These are phyloP conservation scores for Pichia sp. DNA, from an alignment of 1,139 yeast genomes.

Conservation along the genomic window DNA sequence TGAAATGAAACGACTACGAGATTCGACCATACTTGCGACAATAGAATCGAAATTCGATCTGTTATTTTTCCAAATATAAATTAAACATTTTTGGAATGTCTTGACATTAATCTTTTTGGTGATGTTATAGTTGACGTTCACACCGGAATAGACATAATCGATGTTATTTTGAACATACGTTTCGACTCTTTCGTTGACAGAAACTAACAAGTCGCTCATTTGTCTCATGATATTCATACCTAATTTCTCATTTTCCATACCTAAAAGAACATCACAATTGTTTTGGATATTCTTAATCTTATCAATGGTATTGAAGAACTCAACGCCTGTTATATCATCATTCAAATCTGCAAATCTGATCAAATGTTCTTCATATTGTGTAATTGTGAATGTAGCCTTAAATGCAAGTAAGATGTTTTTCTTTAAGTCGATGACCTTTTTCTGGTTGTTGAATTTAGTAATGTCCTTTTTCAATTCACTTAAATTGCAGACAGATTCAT, in stretches of 20 bases:
- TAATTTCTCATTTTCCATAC: slow-evolving; percentile 66
- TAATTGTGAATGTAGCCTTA: slow-evolving; percentile 63
- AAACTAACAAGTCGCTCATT: slow-evolving; percentile 50
- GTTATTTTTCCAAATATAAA: slow-evolving; percentile 29
- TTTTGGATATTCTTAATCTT: slow-evolving; percentile 65
- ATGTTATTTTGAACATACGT: slow-evolving; percentile 34
- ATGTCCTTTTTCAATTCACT: slow-evolving; percentile 36
- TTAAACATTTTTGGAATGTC: slow-evolving; percentile 30
- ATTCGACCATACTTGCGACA: slow-evolving; percentile 54
- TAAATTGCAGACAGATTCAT: slow-evolving; percentile 32
- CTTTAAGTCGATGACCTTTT: slow-evolving; percentile 46
- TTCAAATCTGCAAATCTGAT: slow-evolving; percentile 32
- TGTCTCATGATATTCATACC: slow-evolving; percentile 70
- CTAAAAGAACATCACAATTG: slow-evolving; percentile 65
- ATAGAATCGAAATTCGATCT: slow-evolving; percentile 47
- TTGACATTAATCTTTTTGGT: slow-evolving; percentile 5
- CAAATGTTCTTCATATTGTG: slow-evolving; percentile 67
- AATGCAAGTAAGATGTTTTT: slow-evolving; percentile 57
- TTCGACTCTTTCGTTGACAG: slow-evolving; percentile 51
- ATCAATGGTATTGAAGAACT: slow-evolving; percentile 59
- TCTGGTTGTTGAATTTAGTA: slow-evolving; percentile 40
- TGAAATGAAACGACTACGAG: slow-evolving; percentile 53
- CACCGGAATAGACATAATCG: slow-evolving; percentile 22
- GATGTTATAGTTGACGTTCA: slow-evolving; percentile 17
- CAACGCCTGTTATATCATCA: slow-evolving; percentile 47